Conservation (phyloP, 139 green algal genomes). For the Chlamydomonas sp. region DNA sequence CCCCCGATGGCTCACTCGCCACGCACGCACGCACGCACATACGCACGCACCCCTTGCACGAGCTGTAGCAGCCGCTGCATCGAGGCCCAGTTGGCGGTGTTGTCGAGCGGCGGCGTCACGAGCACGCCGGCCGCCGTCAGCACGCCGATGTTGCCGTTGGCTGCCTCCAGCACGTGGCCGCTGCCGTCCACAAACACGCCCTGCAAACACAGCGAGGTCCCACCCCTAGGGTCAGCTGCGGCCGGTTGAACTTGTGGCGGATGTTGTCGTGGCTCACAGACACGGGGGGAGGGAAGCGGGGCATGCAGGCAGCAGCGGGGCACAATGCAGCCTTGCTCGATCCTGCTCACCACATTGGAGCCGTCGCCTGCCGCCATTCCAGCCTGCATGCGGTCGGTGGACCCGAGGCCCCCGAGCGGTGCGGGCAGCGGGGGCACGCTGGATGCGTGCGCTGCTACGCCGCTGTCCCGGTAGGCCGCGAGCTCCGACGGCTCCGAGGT, state of each 20-base stretch:
- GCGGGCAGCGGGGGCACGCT: constrained; percentile 34
- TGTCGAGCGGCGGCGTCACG: constrained; percentile 43
- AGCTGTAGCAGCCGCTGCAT: constrained; percentile 60
- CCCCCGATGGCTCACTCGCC: no score
- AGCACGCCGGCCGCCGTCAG: constrained; percentile 61
- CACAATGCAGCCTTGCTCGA: no score
- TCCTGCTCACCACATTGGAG: no score
- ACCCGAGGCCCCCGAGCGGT: constrained; percentile 49
- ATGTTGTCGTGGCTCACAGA: no score
- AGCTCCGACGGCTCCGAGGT: constrained; percentile 21
- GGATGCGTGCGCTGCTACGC: constrained; percentile 35
- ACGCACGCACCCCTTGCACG: constrained; percentile 42
- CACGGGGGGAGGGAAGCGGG: no score
- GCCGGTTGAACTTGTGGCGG: no score
- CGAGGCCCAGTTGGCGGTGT: constrained; percentile 41
- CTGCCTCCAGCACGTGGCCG: constrained; percentile 55
- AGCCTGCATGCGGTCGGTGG: constrained; percentile 60
- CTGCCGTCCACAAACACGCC: constrained; percentile 66
- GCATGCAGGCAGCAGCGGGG: no score
- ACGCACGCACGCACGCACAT: no score
- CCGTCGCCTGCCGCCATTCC: no score
- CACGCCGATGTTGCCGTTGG: constrained; percentile 63
- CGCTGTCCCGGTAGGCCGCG: constrained; percentile 33
- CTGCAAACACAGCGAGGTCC: no score
- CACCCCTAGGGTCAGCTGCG: no score